Evolutionary conservation across 192 early-diverging fungal genomes (phyloP).

Genomic region (Coemansia sp.): DNA sequence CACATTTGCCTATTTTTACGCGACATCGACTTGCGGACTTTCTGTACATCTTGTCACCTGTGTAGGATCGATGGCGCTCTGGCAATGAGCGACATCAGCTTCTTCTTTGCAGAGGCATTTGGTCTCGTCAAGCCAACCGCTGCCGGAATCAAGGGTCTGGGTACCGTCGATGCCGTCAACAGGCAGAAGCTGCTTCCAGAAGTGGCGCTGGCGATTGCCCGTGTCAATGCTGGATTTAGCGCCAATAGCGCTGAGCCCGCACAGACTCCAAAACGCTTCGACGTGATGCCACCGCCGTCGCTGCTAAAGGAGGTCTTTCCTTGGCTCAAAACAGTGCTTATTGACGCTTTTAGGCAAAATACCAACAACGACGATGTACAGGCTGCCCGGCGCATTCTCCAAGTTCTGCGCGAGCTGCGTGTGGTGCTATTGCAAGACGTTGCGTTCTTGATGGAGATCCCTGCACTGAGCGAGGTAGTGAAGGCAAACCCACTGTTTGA

Average conservation of each 20-base stretch:
- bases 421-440: slow-evolving; percentile 44
- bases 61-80: slow-evolving; percentile 39
- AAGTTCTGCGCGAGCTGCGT: slow-evolving; percentile 45
- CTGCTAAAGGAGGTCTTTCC: slow-evolving; percentile 48
- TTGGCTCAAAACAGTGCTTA: slow-evolving; percentile 36
- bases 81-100: slow-evolving; percentile 40
- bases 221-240: slow-evolving; percentile 36
- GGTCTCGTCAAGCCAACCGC: slow-evolving; percentile 30
- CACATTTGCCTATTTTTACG: background rate
- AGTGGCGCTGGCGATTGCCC: slow-evolving; percentile 24
- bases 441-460: slow-evolving; percentile 44
- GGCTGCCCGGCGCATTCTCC: slow-evolving; percentile 33
- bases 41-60: slow-evolving; percentile 3
- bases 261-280: slow-evolving; percentile 26
- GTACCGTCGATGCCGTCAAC: slow-evolving; percentile 29
- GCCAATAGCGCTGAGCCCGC: slow-evolving; percentile 5
- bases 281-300: slow-evolving; percentile 27
- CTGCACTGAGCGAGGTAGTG: slow-evolving; percentile 15
- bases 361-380: slow-evolving; percentile 42
- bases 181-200: slow-evolving; percentile 20
- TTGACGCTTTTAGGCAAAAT: slow-evolving; percentile 31
- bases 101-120: slow-evolving; percentile 47
- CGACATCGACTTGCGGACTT: slow-evolving; percentile 8
- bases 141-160: slow-evolving; percentile 38
- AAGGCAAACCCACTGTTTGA: slow-evolving; percentile 26